Conservation (phyloP, 169 alveolate genomes). For the Plasmodium chabaudi region DNA sequence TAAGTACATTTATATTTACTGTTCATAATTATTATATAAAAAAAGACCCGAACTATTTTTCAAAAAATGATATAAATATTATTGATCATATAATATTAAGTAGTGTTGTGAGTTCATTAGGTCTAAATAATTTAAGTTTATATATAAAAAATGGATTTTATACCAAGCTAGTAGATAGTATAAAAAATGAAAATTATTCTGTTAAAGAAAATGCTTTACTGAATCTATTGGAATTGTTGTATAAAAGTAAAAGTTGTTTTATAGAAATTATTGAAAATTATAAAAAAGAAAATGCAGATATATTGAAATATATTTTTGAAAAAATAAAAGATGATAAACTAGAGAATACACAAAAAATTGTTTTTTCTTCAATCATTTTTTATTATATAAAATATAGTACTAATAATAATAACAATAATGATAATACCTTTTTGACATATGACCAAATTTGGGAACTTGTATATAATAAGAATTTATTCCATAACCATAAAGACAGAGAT, state of each 20-base stretch:
- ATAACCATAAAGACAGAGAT: constrained; percentile 21
- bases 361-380: constrained; percentile 25
- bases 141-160: constrained; percentile 59
- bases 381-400: constrained; percentile 47
- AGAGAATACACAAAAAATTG: constrained; percentile 30
- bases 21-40: constrained; percentile 34
- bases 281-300: constrained; percentile 14
- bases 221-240: constrained; percentile 27
- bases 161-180: constrained; percentile 9
- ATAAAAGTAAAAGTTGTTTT: constrained; percentile 37
- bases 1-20: constrained; percentile 36
- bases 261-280: background rate
- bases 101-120: constrained; percentile 28
- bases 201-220: constrained; percentile 54
- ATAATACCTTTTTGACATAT: constrained; percentile 21
- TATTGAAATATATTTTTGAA: constrained; percentile 33
- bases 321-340: constrained; percentile 13
- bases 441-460: constrained; percentile 42
- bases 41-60: constrained; percentile 16
- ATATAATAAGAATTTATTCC: constrained; percentile 37
- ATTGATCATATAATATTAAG: constrained; percentile 35
- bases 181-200: constrained; percentile 42
- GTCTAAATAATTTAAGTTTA: constrained; percentile 43
- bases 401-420: too few species aligned
- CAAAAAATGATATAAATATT: constrained; percentile 23